Percentiles rank a stretch among this genome's conserved stretches.
Evolutionary conservation across 495 filamentous ascomycete genomes (phyloP).

Genomic region (Aspergillus panamensis): DNA sequence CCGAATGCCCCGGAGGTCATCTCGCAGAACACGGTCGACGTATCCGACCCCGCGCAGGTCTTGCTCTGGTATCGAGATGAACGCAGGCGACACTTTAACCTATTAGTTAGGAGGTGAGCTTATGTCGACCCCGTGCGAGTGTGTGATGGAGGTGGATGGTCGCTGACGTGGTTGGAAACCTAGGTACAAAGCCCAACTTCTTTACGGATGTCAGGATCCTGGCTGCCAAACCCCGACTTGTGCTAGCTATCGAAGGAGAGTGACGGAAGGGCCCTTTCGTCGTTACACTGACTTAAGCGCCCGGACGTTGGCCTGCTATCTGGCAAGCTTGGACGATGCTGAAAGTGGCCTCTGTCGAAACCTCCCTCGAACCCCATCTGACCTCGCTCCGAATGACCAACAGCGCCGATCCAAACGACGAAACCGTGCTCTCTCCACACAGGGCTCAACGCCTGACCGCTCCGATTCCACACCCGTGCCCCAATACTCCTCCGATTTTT

Average conservation of each 20-base stretch:
- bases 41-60: slow-evolving; percentile 44
- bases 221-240: slow-evolving; percentile 74
- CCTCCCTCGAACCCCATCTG: slow-evolving; percentile 34
- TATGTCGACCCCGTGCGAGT: background rate
- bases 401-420: slow-evolving; percentile 32
- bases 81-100: slow-evolving; percentile 48
- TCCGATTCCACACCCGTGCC: slow-evolving; percentile 4
- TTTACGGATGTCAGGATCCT: slow-evolving; percentile 71
- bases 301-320: slow-evolving; percentile 70
- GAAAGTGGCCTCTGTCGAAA: slow-evolving; percentile 69
- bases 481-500: background rate
- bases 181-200: slow-evolving; percentile 81
- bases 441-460: slow-evolving; percentile 5
- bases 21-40: slow-evolving; percentile 45
- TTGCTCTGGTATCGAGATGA: slow-evolving; percentile 49
- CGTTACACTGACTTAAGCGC: slow-evolving; percentile 68
- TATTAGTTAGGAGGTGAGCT: slow-evolving; percentile 49
- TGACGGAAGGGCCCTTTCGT: slow-evolving; percentile 65
- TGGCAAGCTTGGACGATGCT: slow-evolving; percentile 77
- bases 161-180: slow-evolving; percentile 13
- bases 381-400: slow-evolving; percentile 27
- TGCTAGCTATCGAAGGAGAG: slow-evolving; percentile 68
- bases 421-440: slow-evolving; percentile 26
- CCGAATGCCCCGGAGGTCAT: slow-evolving; percentile 48
- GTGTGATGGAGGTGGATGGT: background rate